Base-by-base conservation (phyloP, 495 filamentous ascomycete species). In the Hyaloscypha finlandica region DNA sequence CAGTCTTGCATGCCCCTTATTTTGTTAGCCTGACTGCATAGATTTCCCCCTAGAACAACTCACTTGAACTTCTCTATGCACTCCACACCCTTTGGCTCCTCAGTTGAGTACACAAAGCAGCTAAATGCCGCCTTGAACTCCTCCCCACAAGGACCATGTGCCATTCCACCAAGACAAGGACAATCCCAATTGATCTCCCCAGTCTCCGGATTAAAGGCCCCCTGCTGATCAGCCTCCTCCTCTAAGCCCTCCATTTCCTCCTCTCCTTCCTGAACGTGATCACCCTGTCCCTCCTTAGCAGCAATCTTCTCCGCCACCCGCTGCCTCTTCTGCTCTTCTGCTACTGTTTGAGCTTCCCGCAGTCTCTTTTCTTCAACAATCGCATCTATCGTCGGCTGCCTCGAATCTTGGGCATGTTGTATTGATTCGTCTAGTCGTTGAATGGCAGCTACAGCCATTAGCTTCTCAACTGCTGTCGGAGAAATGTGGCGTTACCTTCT, bases 181-280 rank as follows among this genome's bases (percentile, higher is more conserved):
- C 95, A 99, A 75, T 97, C 95, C 96, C 96, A 99, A 83, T 99
- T 98, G 80, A 99, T 99, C 85, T 98, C 95, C 69, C 95, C 95
- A 9, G 95, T 99, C 83, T 98, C 96, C 14, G 92, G 92, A 78
- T 99, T 94, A 81, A 97, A 99, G 0, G 95, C 95, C 25, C 94
- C 95, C 76, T 97, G 86, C 68, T 92, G 84, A 61, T 78, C 83
- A 25, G 93, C 92, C 77, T 97, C 92, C 57, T 91, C 86, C 77
- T 95, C 89, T 19, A 95, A 80, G 6, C 85, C 88, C 68, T 87
- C 84, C 39, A 83, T 73, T 51, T 33, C 68, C 64, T 66, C 73
- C 16, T 65, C 63, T 29, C 52, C 68, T 16, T 70, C 64, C 29
- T 39, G 48, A n/a, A 63, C 67, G 11, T 67, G 69, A 19, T 64